Percentiles rank a stretch among this genome's conserved stretches.
These are phyloP conservation scores for Ceriops decandra DNA, from an alignment of 345 rosid species.

Conservation along the genomic window DNA sequence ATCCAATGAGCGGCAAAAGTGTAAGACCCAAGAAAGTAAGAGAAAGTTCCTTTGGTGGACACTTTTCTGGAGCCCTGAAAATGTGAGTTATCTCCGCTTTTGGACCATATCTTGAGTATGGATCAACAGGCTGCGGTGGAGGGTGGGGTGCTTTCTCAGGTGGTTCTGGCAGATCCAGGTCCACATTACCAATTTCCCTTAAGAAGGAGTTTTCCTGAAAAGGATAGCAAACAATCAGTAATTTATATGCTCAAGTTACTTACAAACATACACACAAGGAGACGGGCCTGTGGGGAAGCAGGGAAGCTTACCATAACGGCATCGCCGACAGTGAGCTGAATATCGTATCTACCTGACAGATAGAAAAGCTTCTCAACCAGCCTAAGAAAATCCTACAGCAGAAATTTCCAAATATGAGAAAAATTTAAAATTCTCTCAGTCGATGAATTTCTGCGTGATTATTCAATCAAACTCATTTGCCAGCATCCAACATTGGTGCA, in stretches of 20 bases:
- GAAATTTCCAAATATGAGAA: slow-evolving; percentile 6
- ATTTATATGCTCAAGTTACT: background rate
- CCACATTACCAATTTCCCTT: slow-evolving; percentile 61
- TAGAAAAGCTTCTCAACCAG: slow-evolving; percentile 92
- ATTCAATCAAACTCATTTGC: background rate
- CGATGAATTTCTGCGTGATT: background rate
- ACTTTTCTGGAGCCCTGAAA: slow-evolving; percentile 88
- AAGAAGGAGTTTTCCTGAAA: slow-evolving; percentile 83
- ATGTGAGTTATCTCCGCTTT: slow-evolving; percentile 86
- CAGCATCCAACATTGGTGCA: background rate
- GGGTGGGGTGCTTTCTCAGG: slow-evolving; percentile 88
- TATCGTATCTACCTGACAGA: slow-evolving; percentile 80
- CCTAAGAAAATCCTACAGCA: slow-evolving; percentile 80
- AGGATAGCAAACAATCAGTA: background rate
- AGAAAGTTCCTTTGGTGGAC: slow-evolving; percentile 73
- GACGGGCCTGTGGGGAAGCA: no score
- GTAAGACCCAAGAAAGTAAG: slow-evolving; percentile 77
- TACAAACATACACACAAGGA: no score
- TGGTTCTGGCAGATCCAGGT: slow-evolving; percentile 86
- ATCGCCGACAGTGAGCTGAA: slow-evolving; percentile 89
- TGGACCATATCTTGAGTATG: slow-evolving; percentile 67
- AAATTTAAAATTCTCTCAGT: background rate
- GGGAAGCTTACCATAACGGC: slow-evolving; percentile 69
- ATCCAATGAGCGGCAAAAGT: slow-evolving; percentile 69
- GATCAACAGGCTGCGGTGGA: slow-evolving; percentile 60